These are phyloP conservation scores for Knufia petricola DNA, from an alignment of 2,329 filamentous ascomycete genomes.

Conservation along the genomic window DNA sequence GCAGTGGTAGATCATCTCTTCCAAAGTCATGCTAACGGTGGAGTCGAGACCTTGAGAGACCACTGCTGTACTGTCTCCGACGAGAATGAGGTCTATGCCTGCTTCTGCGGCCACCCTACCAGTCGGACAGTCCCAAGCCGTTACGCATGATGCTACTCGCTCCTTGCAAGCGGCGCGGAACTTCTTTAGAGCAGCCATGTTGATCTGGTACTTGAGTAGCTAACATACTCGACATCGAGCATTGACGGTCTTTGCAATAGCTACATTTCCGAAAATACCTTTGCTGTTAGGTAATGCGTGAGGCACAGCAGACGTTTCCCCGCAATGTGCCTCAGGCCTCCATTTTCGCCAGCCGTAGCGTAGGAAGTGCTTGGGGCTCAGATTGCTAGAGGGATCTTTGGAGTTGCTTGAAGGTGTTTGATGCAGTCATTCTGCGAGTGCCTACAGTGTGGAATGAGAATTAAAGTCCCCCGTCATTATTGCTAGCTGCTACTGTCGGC, in stretches of 20 bases:
- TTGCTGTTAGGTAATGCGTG: neutral
- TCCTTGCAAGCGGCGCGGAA: neutral
- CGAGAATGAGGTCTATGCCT: slow-evolving; percentile 1
- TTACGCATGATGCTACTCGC: neutral
- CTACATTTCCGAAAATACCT: too few species aligned
- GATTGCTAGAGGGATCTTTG: too few species aligned
- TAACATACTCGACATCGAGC: too few species aligned
- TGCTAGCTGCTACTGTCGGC: too few species aligned
- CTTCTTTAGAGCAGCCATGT: slow-evolving; percentile 4
- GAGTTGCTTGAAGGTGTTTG: too few species aligned
- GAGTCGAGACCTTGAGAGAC: neutral
- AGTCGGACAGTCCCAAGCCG: neutral
- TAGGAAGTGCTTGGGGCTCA: too few species aligned
- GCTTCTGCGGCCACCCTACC: neutral
- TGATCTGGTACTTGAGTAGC: neutral
- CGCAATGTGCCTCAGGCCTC: neutral
- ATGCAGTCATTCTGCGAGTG: too few species aligned
- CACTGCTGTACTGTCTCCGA: neutral
- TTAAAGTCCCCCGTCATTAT: too few species aligned
- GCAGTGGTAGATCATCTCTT: slow-evolving; percentile 1
- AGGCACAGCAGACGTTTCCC: neutral
- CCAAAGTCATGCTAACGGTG: slow-evolving; percentile 4
- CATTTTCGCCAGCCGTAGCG: too few species aligned
- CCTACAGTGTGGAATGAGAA: too few species aligned
- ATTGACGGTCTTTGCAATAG: too few species aligned